Evolutionary conservation across 2,329 filamentous ascomycete genomes (phyloP).

Genomic region (Aspergillus candidus): DNA sequence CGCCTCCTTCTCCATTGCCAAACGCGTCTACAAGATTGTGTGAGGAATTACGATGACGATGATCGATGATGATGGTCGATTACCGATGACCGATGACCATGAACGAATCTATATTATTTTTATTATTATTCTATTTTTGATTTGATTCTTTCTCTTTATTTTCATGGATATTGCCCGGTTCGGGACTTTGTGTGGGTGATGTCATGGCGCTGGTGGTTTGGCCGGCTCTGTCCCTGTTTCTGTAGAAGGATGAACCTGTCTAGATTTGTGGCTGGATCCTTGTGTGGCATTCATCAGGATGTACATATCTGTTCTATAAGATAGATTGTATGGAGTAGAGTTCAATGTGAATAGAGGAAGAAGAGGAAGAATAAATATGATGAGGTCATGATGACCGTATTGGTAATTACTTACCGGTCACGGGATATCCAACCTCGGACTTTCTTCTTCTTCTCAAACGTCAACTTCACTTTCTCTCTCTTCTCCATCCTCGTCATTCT

Average conservation of each 20-base stretch:
- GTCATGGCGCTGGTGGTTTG: too few species aligned
- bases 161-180: too few species aligned
- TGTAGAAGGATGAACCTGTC: too few species aligned
- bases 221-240: too few species aligned
- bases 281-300: too few species aligned
- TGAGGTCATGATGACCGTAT: constrained; percentile 17
- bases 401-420: background rate
- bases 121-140: background rate
- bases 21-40: constrained; percentile 75
- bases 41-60: constrained; percentile 25
- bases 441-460: background rate
- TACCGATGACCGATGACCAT: too few species aligned
- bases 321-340: too few species aligned
- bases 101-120: background rate
- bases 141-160: background rate
- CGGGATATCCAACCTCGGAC: background rate
- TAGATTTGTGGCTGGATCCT: too few species aligned
- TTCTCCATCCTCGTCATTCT: background rate
- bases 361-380: background rate
- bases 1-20: constrained; percentile 73
- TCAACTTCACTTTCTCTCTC: background rate
- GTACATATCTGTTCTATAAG: too few species aligned
- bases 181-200: too few species aligned
- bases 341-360: background rate
- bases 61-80: too few species aligned